These are phyloP conservation scores for Heimioporus sp. DNA, from an alignment of 768 basidiomycete species.

Conservation along the genomic window DNA sequence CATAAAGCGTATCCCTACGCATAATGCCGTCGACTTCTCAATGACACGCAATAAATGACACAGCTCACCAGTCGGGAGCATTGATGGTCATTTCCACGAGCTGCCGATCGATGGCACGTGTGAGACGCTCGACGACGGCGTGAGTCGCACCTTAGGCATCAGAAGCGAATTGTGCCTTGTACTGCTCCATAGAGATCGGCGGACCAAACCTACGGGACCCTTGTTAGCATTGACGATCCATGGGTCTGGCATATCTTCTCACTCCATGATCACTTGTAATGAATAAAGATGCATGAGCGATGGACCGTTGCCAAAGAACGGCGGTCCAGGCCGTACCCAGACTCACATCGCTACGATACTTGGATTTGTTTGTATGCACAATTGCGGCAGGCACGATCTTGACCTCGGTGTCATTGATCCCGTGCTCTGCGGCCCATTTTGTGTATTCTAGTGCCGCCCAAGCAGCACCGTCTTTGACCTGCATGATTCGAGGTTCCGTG, in stretches of 20 bases:
- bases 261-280: constrained; percentile 71
- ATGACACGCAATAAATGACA: constrained; percentile 6
- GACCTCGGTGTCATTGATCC: constrained; percentile 44
- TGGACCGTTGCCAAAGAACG: background rate
- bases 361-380: constrained; percentile 93
- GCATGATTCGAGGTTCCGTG: constrained; percentile 90
- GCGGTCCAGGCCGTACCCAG: constrained; percentile 18
- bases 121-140: constrained; percentile 83
- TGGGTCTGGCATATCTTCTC: constrained; percentile 25
- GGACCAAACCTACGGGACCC: constrained; percentile 63
- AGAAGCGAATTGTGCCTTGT: constrained; percentile 75
- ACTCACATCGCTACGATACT: constrained; percentile 87
- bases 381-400: constrained; percentile 82
- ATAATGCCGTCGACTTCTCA: constrained; percentile 19
- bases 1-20: constrained; percentile 83
- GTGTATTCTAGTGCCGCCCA: constrained; percentile 95
- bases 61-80: constrained; percentile 85
- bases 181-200: constrained; percentile 74
- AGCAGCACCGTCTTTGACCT: constrained; percentile 89
- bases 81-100: constrained; percentile 82
- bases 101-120: constrained; percentile 66
- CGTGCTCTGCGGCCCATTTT: constrained; percentile 67
- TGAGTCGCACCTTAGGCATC: constrained; percentile 64
- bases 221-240: constrained; percentile 11
- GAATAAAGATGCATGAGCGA: constrained; percentile 14